A percentile compares a stretch with the other conserved stretches of the same genome.
Evolutionary conservation across 768 basidiomycete genomes (phyloP).

Genomic region (Tephrocybe rancida): DNA sequence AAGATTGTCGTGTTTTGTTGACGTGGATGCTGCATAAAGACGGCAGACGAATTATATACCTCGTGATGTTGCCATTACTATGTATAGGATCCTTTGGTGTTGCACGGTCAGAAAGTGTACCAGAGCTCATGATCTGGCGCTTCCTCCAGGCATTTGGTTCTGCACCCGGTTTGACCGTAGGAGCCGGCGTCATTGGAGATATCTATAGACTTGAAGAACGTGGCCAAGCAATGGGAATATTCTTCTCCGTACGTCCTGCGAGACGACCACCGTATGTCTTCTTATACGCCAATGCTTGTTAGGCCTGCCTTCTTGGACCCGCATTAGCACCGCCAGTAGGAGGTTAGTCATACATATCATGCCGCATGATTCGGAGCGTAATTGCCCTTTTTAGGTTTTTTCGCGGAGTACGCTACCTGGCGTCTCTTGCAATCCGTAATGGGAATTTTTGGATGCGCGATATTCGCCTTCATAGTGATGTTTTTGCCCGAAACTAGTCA

Average conservation of each 20-base stretch:
- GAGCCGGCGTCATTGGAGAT: constrained; percentile 58
- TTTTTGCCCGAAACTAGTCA: constrained; percentile 72
- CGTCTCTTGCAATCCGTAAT: constrained; percentile 55
- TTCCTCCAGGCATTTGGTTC: constrained; percentile 67
- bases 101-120: constrained; percentile 40
- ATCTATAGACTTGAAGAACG: constrained; percentile 62
- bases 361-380: background rate
- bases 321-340: constrained; percentile 63
- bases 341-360: constrained; percentile 31
- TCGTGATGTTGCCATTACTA: constrained; percentile 61
- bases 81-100: constrained; percentile 63
- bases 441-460: constrained; percentile 39
- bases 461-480: constrained; percentile 39
- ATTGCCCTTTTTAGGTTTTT: constrained; percentile 34
- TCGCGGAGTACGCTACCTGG: constrained; percentile 68
- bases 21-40: constrained; percentile 35
- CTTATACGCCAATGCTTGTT: background rate
- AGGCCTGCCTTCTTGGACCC: constrained; percentile 60
- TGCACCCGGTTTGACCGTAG: constrained; percentile 53
- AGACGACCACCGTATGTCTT: background rate
- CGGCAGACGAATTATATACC: constrained; percentile 61
- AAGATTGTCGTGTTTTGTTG: background rate
- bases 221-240: constrained; percentile 40
- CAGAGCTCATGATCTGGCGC: constrained; percentile 56
- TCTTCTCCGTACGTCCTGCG: constrained; percentile 31